Evolutionary conservation across 129 eudicot genomes (phyloP).

Genomic region (Ambrosia artemisiifolia): DNA sequence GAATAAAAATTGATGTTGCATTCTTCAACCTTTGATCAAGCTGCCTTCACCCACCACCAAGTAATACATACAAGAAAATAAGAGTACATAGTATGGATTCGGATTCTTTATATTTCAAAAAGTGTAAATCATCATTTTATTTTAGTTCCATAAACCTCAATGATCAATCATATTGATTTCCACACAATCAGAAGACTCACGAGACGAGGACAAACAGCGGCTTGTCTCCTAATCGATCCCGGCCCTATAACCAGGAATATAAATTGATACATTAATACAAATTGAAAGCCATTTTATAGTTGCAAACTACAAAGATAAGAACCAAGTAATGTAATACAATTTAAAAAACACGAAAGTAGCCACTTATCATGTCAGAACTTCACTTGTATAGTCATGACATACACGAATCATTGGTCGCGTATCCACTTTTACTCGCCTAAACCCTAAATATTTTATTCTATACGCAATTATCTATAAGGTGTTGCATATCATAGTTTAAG

Average conservation of each 20-base stretch:
- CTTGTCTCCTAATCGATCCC: slow-evolving; percentile 78
- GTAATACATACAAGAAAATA: background rate
- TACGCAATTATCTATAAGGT: background rate
- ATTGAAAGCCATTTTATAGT: background rate
- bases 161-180: slow-evolving; percentile 15
- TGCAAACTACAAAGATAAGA: background rate
- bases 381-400: background rate
- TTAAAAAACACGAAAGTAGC: background rate
- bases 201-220: slow-evolving; percentile 69
- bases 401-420: background rate
- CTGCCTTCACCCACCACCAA: background rate
- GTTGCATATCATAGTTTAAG: background rate
- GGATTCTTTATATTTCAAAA: background rate
- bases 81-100: background rate
- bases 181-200: background rate
- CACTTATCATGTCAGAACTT: background rate
- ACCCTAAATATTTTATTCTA: background rate
- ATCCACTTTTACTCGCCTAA: background rate
- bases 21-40: background rate
- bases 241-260: slow-evolving; percentile 49
- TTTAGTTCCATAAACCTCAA: slow-evolving; percentile 10
- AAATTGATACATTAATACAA: background rate
- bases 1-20: background rate
- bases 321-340: background rate
- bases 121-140: slow-evolving; percentile 16